Evolutionary conservation across 176 grass and related monocot genomes (phyloP).

Genomic region (Hordeum vulgare): DNA sequence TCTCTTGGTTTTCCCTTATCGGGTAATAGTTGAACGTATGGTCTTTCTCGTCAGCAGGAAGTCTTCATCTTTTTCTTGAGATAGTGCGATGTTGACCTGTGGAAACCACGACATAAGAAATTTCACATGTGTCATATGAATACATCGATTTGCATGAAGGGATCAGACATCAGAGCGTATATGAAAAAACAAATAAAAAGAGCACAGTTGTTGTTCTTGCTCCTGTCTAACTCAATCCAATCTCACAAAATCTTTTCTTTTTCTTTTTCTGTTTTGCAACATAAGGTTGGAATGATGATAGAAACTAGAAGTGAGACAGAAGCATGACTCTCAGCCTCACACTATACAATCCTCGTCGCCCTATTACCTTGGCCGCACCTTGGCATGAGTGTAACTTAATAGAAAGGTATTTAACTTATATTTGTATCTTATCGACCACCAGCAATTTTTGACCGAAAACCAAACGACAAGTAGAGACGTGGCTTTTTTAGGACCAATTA

Average conservation of each 20-base stretch:
- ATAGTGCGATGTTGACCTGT: not conserved
- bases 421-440: no score
- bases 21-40: not conserved
- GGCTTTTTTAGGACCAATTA: no score
- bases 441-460: no score
- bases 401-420: no score
- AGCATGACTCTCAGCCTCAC: no score
- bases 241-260: not conserved
- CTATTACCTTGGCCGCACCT: no score
- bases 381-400: no score
- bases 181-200: not conserved
- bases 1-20: not conserved
- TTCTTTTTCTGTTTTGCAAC: not conserved
- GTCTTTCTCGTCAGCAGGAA: not conserved
- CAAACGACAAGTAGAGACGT: no score
- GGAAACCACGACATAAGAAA: not conserved
- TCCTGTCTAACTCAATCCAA: not conserved
- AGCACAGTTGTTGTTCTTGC: not conserved
- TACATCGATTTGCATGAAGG: no score
- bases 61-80: not conserved
- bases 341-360: no score
- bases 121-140: not conserved
- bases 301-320: no score
- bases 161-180: not conserved
- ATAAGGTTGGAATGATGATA: not conserved